These are phyloP conservation scores for Gremmenia infestans DNA, from an alignment of 2,329 filamentous ascomycete species.

Conservation along the genomic window DNA sequence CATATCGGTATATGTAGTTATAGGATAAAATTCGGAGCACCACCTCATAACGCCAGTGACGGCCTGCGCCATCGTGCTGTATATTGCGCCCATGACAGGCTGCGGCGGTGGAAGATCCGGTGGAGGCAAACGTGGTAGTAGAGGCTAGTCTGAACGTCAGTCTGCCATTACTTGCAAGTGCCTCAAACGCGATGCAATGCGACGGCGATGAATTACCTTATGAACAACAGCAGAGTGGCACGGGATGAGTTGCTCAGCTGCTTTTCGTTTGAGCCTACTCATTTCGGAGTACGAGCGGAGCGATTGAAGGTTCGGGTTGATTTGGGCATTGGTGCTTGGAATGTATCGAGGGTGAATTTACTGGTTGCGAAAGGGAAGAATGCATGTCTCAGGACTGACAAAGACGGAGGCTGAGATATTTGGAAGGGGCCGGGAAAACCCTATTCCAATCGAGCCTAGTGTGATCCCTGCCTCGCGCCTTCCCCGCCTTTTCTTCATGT, in stretches of 20 bases:
- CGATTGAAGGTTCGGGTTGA: background rate
- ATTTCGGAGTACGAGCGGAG: constrained; percentile 14
- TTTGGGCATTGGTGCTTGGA: constrained; percentile 7
- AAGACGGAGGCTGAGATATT: background rate
- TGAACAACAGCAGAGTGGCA: constrained; percentile 10
- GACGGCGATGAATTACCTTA: constrained; percentile 8
- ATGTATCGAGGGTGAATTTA: background rate
- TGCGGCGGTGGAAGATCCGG: too few relatives aligned
- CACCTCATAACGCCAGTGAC: background rate
- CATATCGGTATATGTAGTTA: constrained; percentile 8
- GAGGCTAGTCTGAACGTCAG: background rate
- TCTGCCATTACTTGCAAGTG: background rate
- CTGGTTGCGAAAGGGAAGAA: too few relatives aligned
- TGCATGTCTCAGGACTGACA: too few relatives aligned
- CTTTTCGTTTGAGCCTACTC: constrained; percentile 24
- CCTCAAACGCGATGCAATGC: background rate
- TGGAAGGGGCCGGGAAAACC: background rate
- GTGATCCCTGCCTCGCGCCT: too few relatives aligned
- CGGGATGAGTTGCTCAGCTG: constrained; percentile 17
- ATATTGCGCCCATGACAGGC: background rate
- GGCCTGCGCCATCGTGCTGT: background rate
- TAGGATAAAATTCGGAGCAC: background rate
- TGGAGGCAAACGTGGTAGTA: background rate
- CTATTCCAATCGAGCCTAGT: background rate
- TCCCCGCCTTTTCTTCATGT: too few relatives aligned